Evolutionary conservation across 75 land plant species (phyloP), one percentile per base, ranked within the genome.

Genomic region (Pseudotsuga menziesii): DNA sequence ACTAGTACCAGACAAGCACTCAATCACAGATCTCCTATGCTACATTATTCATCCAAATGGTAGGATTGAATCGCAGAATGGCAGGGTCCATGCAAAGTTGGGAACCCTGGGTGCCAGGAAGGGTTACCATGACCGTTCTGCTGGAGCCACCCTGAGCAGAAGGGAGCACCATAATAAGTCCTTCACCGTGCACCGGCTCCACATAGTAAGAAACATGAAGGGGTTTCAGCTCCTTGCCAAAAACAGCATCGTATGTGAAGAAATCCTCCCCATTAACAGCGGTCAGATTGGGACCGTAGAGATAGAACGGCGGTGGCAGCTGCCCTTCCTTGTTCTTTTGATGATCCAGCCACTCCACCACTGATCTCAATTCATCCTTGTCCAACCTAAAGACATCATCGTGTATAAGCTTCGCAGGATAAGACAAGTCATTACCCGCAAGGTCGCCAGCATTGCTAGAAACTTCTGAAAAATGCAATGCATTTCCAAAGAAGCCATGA

Each of bases 261-360:
- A 88, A 48, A 60, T 83, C 83, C 55, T 88, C 93, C 64, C 82
- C 56, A 75, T 79, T 75, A 12, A 82, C 61, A 62, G 82, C 80
- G 20, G 90, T 91, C 2, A 91, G 78, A 12, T 80, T 80, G 25
- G 85, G 87, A 15, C 88, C 90, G 69, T 88, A 91, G 80, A 91
- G 81, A 61, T 44, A 57, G 56, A 82, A 80, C 7, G 88, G 86
- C 0, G 73, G 58, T 39, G 63, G 75, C 41, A 58, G 67, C 62
- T 78, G 58, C 13, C 78, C 89, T 26, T 27, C 80, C 23, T 77
- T 80, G 61, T 58, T 82, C 82, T 78, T 79, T 57, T 67, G 57
- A 2, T 72, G 78, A 7, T 83, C 82, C 39, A 82, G 23, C 84
- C 88, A 82, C 41, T 85, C 84, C 0, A 88, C 27, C 54, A 64